Percentiles rank a stretch among this genome's conserved stretches.
Evolutionary conservation across 202 grass and related monocot species (phyloP).

Genomic region (Schoenoplectus tabernaemontani): DNA sequence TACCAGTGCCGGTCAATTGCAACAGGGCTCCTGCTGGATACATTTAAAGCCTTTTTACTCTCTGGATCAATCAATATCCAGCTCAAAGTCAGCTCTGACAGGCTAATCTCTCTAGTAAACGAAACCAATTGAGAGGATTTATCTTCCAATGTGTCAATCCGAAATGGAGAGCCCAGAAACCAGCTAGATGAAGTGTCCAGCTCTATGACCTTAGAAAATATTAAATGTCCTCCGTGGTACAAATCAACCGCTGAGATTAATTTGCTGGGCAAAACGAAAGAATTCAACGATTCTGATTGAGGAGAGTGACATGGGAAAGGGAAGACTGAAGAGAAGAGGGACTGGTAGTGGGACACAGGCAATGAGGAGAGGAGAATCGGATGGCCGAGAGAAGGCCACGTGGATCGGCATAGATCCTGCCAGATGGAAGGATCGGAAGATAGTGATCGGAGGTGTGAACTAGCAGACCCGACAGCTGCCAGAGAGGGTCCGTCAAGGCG

Average conservation of each 20-base stretch:
- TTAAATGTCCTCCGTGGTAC: slow-evolving; percentile 27
- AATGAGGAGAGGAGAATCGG: slow-evolving; percentile 5
- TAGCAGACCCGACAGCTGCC: slow-evolving; percentile 31
- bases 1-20: slow-evolving; percentile 42
- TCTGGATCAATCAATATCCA: slow-evolving; percentile 64
- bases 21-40: slow-evolving; percentile 47
- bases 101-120: background rate
- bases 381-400: slow-evolving; percentile 45
- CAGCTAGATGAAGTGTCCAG: slow-evolving; percentile 38
- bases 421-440: slow-evolving; percentile 47
- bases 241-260: slow-evolving; percentile 76
- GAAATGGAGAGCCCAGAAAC: slow-evolving; percentile 75
- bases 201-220: slow-evolving; percentile 51
- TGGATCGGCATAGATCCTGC: slow-evolving; percentile 53
- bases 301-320: slow-evolving; percentile 38
- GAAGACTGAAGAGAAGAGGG: slow-evolving; percentile 69
- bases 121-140: slow-evolving; percentile 8
- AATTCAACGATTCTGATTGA: background rate
- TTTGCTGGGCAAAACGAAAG: slow-evolving; percentile 18
- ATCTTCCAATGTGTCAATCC: slow-evolving; percentile 49
- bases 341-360: slow-evolving; percentile 22
- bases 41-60: slow-evolving; percentile 35
- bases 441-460: slow-evolving; percentile 33
- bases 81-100: slow-evolving; percentile 44
- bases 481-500: slow-evolving; percentile 51